Evolutionary conservation across 2,329 filamentous ascomycete genomes (phyloP).

Genomic region (Sclerotinia trifoliorum): DNA sequence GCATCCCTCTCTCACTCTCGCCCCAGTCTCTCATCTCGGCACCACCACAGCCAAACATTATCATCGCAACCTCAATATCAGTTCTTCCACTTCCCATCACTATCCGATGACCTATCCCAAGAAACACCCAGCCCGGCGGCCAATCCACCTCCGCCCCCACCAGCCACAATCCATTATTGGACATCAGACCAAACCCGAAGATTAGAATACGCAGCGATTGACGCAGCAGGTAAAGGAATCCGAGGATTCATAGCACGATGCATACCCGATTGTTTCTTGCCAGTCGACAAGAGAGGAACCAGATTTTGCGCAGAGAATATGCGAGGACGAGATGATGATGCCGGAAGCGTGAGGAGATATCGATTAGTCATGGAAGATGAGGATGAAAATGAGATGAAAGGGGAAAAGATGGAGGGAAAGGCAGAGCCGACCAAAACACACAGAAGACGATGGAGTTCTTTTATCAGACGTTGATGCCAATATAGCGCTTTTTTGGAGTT

Average conservation of each 20-base stretch:
- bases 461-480: background rate
- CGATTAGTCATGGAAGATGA: slow-evolving; percentile 46
- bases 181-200: slow-evolving; percentile 61
- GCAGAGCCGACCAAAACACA: background rate
- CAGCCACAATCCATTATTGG: slow-evolving; percentile 65
- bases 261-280: slow-evolving; percentile 60
- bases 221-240: slow-evolving; percentile 59
- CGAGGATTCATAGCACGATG: slow-evolving; percentile 60
- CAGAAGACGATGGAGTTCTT: slow-evolving; percentile 12
- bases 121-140: slow-evolving; percentile 39
- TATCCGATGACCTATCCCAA: slow-evolving; percentile 24
- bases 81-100: slow-evolving; percentile 39
- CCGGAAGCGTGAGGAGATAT: slow-evolving; percentile 62
- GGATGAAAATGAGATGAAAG: background rate
- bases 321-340: slow-evolving; percentile 42
- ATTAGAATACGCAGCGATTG: slow-evolving; percentile 65
- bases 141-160: slow-evolving; percentile 45
- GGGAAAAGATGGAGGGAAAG: background rate
- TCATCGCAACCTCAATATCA: slow-evolving; percentile 27
- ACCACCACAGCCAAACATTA: slow-evolving; percentile 23
- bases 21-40: slow-evolving; percentile 4
- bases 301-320: slow-evolving; percentile 51
- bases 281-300: slow-evolving; percentile 50
- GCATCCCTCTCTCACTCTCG: slow-evolving; percentile 10
- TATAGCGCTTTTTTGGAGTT: background rate